A percentile compares a stretch with the other conserved stretches of the same genome.
phyloP scores from a whole-genome alignment of 208 protist genomes.

The Acanthamoeba healyi region DNA sequence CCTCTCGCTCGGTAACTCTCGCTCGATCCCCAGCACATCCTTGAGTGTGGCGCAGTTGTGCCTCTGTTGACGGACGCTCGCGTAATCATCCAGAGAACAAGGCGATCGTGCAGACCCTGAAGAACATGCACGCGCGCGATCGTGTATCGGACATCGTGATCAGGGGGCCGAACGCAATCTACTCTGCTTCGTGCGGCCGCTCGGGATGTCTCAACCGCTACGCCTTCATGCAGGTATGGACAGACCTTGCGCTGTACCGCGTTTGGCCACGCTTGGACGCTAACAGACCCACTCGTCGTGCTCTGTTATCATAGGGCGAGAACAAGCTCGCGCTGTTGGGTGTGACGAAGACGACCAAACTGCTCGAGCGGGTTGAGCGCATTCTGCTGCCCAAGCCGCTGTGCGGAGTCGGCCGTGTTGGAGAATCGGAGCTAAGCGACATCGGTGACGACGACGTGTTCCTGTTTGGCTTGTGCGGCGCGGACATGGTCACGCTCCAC shows the following conservation, averaged over 20 bases:
- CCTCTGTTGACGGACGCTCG: too few relatives aligned
- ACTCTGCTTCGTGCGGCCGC: neutral
- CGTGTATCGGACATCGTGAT: constrained; percentile 8
- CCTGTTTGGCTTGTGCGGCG: constrained; percentile 20
- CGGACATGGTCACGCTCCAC: constrained; percentile 59
- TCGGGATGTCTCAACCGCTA: neutral
- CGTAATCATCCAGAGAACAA: neutral
- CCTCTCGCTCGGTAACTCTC: constrained; percentile 47
- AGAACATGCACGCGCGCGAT: neutral
- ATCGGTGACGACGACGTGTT: constrained; percentile 1
- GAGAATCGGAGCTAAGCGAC: neutral
- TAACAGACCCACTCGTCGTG: neutral
- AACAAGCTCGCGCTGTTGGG: neutral
- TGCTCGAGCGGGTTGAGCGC: constrained; percentile 45
- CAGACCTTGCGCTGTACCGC: too few relatives aligned
- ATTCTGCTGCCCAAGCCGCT: constrained; percentile 35
- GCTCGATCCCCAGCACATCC: too few relatives aligned
- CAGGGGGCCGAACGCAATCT: neutral
- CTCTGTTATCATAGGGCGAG: neutral
- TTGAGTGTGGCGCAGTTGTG: neutral
- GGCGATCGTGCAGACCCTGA: neutral
- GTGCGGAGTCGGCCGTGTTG: neutral
- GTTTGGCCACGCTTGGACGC: too few relatives aligned
- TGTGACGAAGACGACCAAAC: constrained; percentile 27
- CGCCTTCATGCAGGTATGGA: neutral